Base-by-base conservation (phyloP, 345 rosid genomes). In the Gossypium herbaceum region DNA sequence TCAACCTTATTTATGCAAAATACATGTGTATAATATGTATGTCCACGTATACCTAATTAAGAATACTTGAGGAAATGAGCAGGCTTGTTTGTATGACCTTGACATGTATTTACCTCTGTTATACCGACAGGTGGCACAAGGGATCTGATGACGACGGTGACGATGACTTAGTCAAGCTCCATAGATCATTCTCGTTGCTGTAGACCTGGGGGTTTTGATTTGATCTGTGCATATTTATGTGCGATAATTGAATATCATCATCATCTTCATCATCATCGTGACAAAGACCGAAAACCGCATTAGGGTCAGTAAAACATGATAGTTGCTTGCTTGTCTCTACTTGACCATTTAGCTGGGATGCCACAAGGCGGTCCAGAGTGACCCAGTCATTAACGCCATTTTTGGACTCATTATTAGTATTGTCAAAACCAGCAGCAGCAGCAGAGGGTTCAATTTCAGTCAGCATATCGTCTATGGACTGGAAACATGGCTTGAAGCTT, bases 261-360 rank as follows among this genome's bases (percentile, higher is more conserved):
- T 34, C 41, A 34, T 34, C 41, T 4, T 34, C 41, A 34, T 82
- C 85, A 63, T 83, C 81, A 41, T 81, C 82, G 44, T 76, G 84
- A 39, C 83, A 80, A 64, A 80, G 77, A 71, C 79, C 82, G 71
- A 84, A 84, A 70, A 80, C 82, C 29, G 71, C 75, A 82, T 81
- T 77, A 41, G 83, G 79, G 81, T 84, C 85, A 51, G 74, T 77
- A 52, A 84, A 88, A 72, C 84, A 84, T 9, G 89, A 74, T 29
- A 83, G 39, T 52, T 76, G 88, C 75, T 85, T 85, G 22, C 88
- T 65, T 22, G 89, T 79, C 78, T 88, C 85, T 56, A 44, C 79
- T 39, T 81, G 83, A 70, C 93, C 97, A 74, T 95, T 91, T 20
- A 95, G 91, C 72, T 93, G 99, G 19, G 94, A 93, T 13, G 99